phyloP scores from a whole-genome alignment of 148 eudicot genomes.

The Tetragonia tetragonoides region DNA sequence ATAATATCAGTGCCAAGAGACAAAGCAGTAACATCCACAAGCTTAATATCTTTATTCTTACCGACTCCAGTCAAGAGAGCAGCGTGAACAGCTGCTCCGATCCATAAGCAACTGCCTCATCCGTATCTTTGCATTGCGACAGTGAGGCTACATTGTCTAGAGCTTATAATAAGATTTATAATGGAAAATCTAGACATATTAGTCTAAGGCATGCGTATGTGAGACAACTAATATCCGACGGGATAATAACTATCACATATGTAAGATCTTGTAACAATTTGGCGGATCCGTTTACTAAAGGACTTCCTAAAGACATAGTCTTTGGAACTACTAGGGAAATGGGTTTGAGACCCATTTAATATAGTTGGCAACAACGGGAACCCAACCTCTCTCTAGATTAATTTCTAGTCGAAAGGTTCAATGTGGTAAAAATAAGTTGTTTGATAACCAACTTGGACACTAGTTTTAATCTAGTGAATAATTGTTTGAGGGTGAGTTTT shows the following conservation, averaged over 20 bases:
- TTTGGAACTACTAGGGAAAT: conserved; percentile 8
- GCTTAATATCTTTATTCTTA: neutral
- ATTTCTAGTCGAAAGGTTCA: conserved; percentile 10
- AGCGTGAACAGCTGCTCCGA: neutral
- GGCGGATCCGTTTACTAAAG: conserved; percentile 23
- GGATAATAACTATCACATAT: conserved; percentile 17
- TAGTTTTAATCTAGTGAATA: neutral
- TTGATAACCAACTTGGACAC: neutral
- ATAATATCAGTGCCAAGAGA: neutral
- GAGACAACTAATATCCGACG: conserved; percentile 11
- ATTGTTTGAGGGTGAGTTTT: neutral
- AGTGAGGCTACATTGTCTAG: too few relatives aligned
- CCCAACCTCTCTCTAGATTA: neutral
- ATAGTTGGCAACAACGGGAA: neutral
- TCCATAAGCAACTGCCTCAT: neutral
- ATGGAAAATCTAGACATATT: conserved; percentile 13
- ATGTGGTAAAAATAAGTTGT: conserved; percentile 19
- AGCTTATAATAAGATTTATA: too few relatives aligned
- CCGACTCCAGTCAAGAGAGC: neutral
- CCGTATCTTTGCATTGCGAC: neutral
- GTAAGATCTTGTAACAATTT: conserved; percentile 20
- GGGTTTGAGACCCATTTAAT: conserved; percentile 10
- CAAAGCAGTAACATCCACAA: neutral
- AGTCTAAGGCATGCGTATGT: conserved; percentile 21
- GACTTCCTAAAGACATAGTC: conserved; percentile 9